phyloP scores from a whole-genome alignment of 2,329 filamentous ascomycete genomes.

The Verticillium nonalfalfae region DNA sequence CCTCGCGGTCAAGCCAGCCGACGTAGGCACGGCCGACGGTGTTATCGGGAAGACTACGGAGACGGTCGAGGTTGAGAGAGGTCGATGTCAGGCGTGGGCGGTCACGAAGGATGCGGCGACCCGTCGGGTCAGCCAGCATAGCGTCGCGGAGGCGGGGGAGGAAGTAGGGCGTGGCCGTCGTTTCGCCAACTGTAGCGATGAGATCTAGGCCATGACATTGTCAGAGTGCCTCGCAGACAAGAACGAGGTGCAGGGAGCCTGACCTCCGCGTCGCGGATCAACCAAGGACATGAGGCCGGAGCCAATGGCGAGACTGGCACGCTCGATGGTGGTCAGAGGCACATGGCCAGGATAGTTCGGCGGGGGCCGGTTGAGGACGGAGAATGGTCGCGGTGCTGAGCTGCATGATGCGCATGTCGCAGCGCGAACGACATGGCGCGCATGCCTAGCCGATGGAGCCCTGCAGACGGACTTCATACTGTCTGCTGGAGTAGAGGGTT shows the following conservation, averaged over 20 bases:
- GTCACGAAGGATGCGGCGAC: constrained; percentile 84
- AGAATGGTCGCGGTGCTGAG: constrained; percentile 47
- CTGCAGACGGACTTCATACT: constrained; percentile 7
- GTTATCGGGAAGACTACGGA: constrained; percentile 66
- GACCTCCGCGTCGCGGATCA: constrained; percentile 76
- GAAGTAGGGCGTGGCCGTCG: constrained; percentile 91
- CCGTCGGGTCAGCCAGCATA: constrained; percentile 80
- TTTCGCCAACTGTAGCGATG: constrained; percentile 89
- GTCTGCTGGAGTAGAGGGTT: not conserved
- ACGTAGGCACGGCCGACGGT: constrained; percentile 79
- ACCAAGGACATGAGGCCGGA: constrained; percentile 58
- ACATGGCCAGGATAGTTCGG: constrained; percentile 92
- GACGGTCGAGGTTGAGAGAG: constrained; percentile 55
- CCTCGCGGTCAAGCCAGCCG: constrained; percentile 88
- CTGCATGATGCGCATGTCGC: constrained; percentile 14
- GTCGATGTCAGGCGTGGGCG: constrained; percentile 83
- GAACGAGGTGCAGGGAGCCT: not conserved
- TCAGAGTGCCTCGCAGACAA: not conserved
- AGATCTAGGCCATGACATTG: constrained; percentile 54
- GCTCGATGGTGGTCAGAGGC: constrained; percentile 74
- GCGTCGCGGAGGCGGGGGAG: constrained; percentile 84
- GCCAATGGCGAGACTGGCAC: constrained; percentile 61
- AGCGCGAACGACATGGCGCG: constrained; percentile 13
- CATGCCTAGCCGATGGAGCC: not conserved
- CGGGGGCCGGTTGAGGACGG: constrained; percentile 74